Evolutionary conservation across 2,329 filamentous ascomycete genomes (phyloP).

Genomic region (Curvularia verruculosa): DNA sequence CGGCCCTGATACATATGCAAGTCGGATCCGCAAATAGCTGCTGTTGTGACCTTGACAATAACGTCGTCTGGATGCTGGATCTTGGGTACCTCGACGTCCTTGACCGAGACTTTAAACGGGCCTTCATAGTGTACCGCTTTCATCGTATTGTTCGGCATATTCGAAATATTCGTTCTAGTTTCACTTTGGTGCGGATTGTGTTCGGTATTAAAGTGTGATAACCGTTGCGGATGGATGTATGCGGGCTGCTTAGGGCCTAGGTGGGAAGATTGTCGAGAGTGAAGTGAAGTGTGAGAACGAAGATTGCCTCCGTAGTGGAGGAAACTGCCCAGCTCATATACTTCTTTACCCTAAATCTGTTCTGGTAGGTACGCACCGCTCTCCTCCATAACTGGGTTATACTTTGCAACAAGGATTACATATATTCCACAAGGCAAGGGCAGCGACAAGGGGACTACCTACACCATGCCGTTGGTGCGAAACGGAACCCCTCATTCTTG

Average conservation of each 20-base stretch:
- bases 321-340: background rate
- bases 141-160: conserved; percentile 53
- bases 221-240: background rate
- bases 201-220: background rate
- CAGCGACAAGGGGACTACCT: background rate
- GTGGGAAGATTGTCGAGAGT: background rate
- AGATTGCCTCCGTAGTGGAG: background rate
- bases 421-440: background rate
- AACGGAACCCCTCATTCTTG: conserved; percentile 2
- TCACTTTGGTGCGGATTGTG: background rate
- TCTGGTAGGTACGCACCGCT: background rate
- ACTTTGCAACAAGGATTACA: background rate
- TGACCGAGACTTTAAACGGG: conserved; percentile 66
- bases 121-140: conserved; percentile 69
- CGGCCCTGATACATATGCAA: conserved; percentile 69
- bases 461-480: background rate
- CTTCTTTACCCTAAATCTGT: background rate
- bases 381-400: background rate
- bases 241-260: background rate
- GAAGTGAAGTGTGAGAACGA: background rate
- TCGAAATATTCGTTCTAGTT: background rate
- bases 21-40: conserved; percentile 62
- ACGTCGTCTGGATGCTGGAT: conserved; percentile 69
- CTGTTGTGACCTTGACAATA: conserved; percentile 69
- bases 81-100: conserved; percentile 63